phyloP scores from a whole-genome alignment of 2,329 filamentous ascomycete species.

The Pseudophaeomoniella oleicola region DNA sequence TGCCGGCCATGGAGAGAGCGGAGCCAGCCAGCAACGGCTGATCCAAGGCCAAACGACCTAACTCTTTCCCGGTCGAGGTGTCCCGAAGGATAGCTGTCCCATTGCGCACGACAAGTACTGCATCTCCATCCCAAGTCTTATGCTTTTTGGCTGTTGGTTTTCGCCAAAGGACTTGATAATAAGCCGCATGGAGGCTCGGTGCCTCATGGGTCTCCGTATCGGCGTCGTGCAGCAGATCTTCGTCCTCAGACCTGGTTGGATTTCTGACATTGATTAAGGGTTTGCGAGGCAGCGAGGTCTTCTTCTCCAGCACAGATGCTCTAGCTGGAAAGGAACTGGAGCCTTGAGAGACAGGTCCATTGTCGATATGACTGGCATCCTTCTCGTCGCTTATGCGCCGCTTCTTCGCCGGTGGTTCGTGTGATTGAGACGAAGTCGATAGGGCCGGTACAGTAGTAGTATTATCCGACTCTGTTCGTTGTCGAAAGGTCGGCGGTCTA shows the following conservation, averaged over 20 bases:
- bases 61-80: conserved; percentile 40
- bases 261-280: conserved; percentile 12
- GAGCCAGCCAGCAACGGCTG: conserved; percentile 45
- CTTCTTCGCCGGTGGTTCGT: conserved; percentile 19
- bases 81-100: conserved; percentile 39
- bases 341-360: conserved; percentile 5
- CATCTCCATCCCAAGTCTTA: conserved; percentile 66
- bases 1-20: conserved; percentile 47
- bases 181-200: conserved; percentile 1
- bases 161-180: conserved; percentile 32
- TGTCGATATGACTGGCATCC: conserved; percentile 1
- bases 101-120: conserved; percentile 41
- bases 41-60: conserved; percentile 43
- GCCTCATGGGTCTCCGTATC: conserved; percentile 6
- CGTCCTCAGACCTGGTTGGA: conserved; percentile 17
- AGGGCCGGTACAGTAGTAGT: conserved; percentile 6
- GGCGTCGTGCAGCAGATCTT: conserved; percentile 8
- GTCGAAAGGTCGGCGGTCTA: conserved; percentile 27
- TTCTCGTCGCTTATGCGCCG: conserved; percentile 17
- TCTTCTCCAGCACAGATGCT: conserved; percentile 2
- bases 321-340: conserved; percentile 1
- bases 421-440: not conserved
- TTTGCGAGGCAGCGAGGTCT: no score
- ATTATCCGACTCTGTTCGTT: conserved; percentile 6
- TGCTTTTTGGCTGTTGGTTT: conserved; percentile 59